Conservation (phyloP, 2,329 filamentous ascomycete genomes). For the Cercospora sesami region DNA sequence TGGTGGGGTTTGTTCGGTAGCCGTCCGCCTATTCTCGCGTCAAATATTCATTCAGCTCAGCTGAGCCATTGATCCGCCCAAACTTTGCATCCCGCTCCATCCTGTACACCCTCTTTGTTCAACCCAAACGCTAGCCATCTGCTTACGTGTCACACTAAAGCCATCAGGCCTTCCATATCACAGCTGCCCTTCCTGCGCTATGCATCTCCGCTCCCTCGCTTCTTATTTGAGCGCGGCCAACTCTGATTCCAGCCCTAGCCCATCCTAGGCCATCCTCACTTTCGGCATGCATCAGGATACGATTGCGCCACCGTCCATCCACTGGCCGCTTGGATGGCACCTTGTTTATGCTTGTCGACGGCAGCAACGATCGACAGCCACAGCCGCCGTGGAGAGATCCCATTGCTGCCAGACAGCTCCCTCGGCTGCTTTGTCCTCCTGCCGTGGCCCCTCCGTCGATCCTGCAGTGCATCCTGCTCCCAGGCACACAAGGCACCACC, state of each 20-base stretch:
- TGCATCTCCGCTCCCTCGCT: not conserved
- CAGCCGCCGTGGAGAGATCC: not conserved
- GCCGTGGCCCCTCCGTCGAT: not conserved
- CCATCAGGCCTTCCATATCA: not conserved
- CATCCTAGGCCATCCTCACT: not conserved
- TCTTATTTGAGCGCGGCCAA: not conserved
- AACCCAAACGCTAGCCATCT: not conserved
- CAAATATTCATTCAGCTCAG: not conserved
- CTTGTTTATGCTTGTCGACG: not conserved
- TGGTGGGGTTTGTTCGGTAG: not conserved
- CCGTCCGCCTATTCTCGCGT: not conserved
- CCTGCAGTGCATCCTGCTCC: not conserved
- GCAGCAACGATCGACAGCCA: not conserved
- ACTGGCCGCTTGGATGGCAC: too few relatives aligned
- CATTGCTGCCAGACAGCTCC: not conserved
- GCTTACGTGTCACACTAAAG: not conserved
- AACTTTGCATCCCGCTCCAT: not conserved
- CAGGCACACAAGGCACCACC: not conserved
- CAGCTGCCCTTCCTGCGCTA: not conserved
- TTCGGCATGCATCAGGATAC: not conserved
- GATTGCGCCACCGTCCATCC: too few relatives aligned
- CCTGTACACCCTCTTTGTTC: not conserved
- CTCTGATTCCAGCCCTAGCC: not conserved
- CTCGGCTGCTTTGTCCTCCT: not conserved
- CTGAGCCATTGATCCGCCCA: not conserved